A percentile compares a stretch with the other conserved stretches of the same genome.
These are phyloP conservation scores for Globisporangium sylvaticum DNA, from an alignment of 352 stramenopile genomes.

Conservation along the genomic window DNA sequence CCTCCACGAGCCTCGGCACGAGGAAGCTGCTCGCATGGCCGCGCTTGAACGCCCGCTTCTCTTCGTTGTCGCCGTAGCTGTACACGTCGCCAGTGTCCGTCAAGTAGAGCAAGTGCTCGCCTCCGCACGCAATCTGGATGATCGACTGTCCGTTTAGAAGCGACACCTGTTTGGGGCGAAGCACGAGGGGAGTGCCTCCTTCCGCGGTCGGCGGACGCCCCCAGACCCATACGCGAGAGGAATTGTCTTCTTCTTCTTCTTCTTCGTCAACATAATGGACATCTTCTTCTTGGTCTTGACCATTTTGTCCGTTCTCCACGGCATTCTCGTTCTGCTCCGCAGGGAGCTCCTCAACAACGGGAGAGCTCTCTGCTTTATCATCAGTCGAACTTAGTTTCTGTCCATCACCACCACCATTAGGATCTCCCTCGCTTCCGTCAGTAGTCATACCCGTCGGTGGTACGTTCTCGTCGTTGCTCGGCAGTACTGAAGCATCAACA, in stretches of 20 bases:
- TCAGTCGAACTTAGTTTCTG: neutral
- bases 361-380: constrained; percentile 9
- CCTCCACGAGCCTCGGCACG: constrained; percentile 63
- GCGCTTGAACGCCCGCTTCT: constrained; percentile 32
- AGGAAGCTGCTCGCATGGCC: constrained; percentile 32
- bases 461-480: neutral
- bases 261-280: no score
- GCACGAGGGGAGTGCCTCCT: constrained; percentile 41
- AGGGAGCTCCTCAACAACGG: neutral
- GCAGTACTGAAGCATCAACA: neutral
- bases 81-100: constrained; percentile 77
- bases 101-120: constrained; percentile 73
- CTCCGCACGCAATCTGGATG: constrained; percentile 71
- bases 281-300: neutral
- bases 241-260: constrained; percentile 22
- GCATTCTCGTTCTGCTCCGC: constrained; percentile 5
- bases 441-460: neutral
- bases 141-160: constrained; percentile 56
- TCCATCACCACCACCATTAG: neutral
- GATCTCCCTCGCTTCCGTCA: no score
- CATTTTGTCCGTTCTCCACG: neutral
- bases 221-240: constrained; percentile 61
- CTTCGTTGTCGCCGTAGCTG: constrained; percentile 67
- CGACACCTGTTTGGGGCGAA: constrained; percentile 63
- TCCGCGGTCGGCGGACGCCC: constrained; percentile 55